These are phyloP conservation scores for Pichia membranifaciens DNA, from an alignment of 805 yeast genomes.

Conservation along the genomic window DNA sequence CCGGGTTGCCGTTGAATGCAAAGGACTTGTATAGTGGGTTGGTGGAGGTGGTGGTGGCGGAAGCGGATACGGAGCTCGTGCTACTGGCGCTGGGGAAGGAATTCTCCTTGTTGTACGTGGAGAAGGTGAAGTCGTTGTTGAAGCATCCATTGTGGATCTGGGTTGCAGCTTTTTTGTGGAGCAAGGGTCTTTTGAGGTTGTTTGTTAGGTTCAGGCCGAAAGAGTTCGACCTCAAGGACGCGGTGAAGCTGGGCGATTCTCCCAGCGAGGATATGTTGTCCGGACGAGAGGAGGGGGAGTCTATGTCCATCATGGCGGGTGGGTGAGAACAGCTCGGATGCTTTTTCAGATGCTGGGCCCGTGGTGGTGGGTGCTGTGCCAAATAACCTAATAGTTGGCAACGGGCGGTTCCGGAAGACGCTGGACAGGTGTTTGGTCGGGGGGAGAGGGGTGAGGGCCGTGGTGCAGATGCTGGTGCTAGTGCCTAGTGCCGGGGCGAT, in stretches of 20 bases:
- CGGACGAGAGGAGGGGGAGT: not conserved
- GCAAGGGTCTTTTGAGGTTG: not conserved
- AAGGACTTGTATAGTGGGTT: constrained; percentile 7
- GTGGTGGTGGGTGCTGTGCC: too few species aligned
- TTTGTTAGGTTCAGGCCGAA: not conserved
- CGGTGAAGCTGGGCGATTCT: constrained; percentile 4
- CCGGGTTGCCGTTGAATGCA: constrained; percentile 4
- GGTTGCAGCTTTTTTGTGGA: not conserved
- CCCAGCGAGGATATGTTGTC: not conserved
- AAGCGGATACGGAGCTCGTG: not conserved
- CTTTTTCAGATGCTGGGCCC: too few species aligned
- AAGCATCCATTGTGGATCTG: not conserved
- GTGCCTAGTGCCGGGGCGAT: too few species aligned
- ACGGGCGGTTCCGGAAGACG: too few species aligned
- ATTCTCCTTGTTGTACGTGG: constrained; percentile 9
- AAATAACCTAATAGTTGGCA: not conserved
- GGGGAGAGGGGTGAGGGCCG: too few species aligned
- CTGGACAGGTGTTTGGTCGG: too few species aligned
- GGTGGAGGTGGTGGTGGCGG: not conserved
- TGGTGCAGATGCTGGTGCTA: too few species aligned
- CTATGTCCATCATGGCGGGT: constrained; percentile 2
- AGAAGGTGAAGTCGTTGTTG: constrained; percentile 2
- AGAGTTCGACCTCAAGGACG: constrained; percentile 1
- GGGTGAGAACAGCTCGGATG: too few species aligned
- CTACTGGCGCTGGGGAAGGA: not conserved